Percentiles rank a stretch among this genome's conserved stretches.
phyloP scores from a whole-genome alignment of 805 yeast species.

The Wickerhamomyces sydowiorum region DNA sequence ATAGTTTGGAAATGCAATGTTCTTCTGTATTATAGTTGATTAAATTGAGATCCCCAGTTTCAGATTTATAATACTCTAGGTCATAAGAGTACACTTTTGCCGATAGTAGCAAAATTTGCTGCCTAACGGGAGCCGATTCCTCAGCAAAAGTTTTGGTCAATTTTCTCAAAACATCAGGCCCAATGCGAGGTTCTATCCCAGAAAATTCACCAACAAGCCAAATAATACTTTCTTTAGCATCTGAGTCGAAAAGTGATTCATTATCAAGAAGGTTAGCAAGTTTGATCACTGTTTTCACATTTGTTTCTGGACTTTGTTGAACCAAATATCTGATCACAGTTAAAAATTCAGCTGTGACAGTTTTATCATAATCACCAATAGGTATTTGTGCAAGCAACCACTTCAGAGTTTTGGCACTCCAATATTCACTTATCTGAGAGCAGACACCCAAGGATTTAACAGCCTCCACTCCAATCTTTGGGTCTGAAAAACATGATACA shows the following conservation, averaged over 20 bases:
- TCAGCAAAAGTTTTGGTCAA: conserved; percentile 46
- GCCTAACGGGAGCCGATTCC: conserved; percentile 55
- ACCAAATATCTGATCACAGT: conserved; percentile 69
- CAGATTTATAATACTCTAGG: conserved; percentile 33
- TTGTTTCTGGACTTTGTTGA: conserved; percentile 51
- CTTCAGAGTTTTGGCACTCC: conserved; percentile 48
- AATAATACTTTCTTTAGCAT: conserved; percentile 75
- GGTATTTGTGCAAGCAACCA: conserved; percentile 57
- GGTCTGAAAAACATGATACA: conserved; percentile 26
- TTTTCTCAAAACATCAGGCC: conserved; percentile 71
- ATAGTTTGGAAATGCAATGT: conserved; percentile 43
- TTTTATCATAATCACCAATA: conserved; percentile 14
- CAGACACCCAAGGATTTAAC: conserved; percentile 60
- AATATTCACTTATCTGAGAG: conserved; percentile 41
- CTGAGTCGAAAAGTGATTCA: conserved; percentile 23
- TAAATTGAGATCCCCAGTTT: conserved; percentile 17
- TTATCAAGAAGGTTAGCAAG: conserved; percentile 33
- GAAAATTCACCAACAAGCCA: conserved; percentile 91
- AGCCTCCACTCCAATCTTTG: conserved; percentile 35
- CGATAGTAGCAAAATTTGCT: conserved; percentile 65
- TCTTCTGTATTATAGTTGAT: conserved; percentile 26
- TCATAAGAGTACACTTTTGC: conserved; percentile 64
- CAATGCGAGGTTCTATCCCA: conserved; percentile 37
- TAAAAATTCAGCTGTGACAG: conserved; percentile 56
- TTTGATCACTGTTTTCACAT: conserved; percentile 49